Conservation (phyloP, 2,329 filamentous ascomycete genomes). For the Falciphora oryzae region DNA sequence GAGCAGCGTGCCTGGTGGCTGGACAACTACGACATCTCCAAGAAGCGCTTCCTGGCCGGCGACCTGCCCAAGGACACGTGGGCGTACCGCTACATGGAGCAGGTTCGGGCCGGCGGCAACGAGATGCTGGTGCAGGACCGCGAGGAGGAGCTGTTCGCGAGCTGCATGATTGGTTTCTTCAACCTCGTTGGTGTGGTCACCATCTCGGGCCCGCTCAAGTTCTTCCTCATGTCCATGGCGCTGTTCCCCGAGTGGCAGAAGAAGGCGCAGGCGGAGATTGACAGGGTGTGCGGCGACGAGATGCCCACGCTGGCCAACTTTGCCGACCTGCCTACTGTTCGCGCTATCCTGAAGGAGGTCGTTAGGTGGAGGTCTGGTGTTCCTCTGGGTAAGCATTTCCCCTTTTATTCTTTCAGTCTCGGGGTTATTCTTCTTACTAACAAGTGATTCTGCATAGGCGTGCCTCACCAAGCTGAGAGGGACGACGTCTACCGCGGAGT, state of each 20-base stretch:
- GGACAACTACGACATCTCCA: conserved; percentile 33
- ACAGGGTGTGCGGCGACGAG: conserved; percentile 46
- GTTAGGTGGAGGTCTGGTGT: conserved; percentile 53
- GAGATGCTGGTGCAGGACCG: conserved; percentile 37
- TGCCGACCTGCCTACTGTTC: conserved; percentile 43
- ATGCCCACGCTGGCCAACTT: conserved; percentile 47
- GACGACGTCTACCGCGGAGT: conserved; percentile 42
- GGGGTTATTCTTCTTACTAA: conserved; percentile 1
- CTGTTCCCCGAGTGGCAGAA: conserved; percentile 47
- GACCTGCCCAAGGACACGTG: conserved; percentile 40
- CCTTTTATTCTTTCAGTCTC: not conserved
- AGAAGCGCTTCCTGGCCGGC: conserved; percentile 33
- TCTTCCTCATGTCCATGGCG: conserved; percentile 47
- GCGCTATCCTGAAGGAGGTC: conserved; percentile 53
- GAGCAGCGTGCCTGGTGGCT: conserved; percentile 42
- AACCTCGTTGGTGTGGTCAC: conserved; percentile 46
- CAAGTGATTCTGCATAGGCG: conserved; percentile 24
- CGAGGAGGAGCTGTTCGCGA: conserved; percentile 41
- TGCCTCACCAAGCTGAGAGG: conserved; percentile 42
- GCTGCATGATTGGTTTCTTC: conserved; percentile 46
- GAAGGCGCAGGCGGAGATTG: conserved; percentile 51
- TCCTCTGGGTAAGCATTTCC: conserved; percentile 36
- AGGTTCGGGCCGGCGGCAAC: conserved; percentile 35
- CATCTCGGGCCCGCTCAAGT: conserved; percentile 42
- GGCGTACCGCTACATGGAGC: conserved; percentile 42